Evolutionary conservation across 306 rosid species (phyloP).

Genomic region (Vachellia collinsii): DNA sequence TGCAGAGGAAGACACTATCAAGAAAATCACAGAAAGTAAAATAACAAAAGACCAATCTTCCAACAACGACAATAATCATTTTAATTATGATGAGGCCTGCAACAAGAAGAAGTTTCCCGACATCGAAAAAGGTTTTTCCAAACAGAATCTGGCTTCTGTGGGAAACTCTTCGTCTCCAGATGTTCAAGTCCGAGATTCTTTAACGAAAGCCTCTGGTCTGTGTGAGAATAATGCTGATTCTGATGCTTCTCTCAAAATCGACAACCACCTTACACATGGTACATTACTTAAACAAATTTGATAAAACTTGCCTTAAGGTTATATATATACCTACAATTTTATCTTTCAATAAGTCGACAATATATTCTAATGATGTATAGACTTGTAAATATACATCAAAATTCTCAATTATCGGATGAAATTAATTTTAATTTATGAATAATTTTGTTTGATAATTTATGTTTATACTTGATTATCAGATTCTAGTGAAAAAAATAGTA

Average conservation of each 20-base stretch:
- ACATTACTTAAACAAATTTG: too few relatives aligned
- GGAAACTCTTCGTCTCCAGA: background rate
- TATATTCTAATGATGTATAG: too few relatives aligned
- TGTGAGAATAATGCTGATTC: background rate
- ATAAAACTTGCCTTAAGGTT: too few relatives aligned
- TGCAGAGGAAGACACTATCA: constrained; percentile 87
- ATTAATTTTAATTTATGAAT: background rate
- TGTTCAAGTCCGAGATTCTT: background rate
- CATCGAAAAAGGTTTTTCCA: constrained; percentile 53
- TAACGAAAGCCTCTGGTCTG: background rate
- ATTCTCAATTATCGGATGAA: background rate
- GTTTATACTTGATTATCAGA: constrained; percentile 18
- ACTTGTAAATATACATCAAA: too few relatives aligned
- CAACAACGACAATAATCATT: background rate
- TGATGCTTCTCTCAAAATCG: background rate
- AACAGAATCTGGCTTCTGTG: constrained; percentile 18
- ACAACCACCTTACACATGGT: background rate
- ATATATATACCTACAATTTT: too few relatives aligned
- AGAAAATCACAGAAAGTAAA: constrained; percentile 34
- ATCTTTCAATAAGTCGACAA: too few relatives aligned
- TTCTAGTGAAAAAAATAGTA: constrained; percentile 41
- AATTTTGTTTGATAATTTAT: background rate
- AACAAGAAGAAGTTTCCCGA: background rate
- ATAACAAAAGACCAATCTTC: background rate
- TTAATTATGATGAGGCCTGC: too few relatives aligned